Percentiles rank a stretch among this genome's conserved stretches.
These are phyloP conservation scores for Ustilago hordei DNA, from an alignment of 1,284 basidiomycete genomes.

Conservation along the genomic window DNA sequence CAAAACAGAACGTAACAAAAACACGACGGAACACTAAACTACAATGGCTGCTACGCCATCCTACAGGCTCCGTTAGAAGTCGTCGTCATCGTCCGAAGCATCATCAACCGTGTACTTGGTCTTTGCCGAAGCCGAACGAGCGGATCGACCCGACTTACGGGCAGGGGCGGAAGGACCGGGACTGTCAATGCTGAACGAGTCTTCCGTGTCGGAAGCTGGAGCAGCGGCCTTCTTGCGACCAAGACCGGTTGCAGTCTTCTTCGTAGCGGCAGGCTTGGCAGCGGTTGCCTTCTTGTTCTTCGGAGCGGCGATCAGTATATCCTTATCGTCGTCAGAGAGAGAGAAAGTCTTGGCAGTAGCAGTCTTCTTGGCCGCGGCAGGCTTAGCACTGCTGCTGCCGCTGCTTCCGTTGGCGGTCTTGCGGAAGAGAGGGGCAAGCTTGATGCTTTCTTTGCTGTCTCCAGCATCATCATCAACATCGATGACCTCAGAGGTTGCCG, in stretches of 20 bases:
- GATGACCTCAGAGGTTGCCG: slow-evolving; percentile 38
- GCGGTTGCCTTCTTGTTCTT: slow-evolving; percentile 31
- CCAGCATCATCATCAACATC: slow-evolving; percentile 23
- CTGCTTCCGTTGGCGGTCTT: slow-evolving; percentile 20
- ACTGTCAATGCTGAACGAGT: slow-evolving; percentile 44
- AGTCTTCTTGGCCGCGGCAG: slow-evolving; percentile 19
- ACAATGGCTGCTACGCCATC: not conserved
- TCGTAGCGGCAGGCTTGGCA: slow-evolving; percentile 32
- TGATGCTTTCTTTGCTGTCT: slow-evolving; percentile 21
- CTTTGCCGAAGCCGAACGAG: slow-evolving; percentile 33
- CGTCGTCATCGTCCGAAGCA: slow-evolving; percentile 39
- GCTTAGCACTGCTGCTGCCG: slow-evolving; percentile 12
- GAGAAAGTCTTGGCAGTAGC: slow-evolving; percentile 38
- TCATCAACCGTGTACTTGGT: slow-evolving; percentile 41
- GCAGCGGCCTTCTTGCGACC: slow-evolving; percentile 39
- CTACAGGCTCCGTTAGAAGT: slow-evolving; percentile 1
- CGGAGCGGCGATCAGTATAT: slow-evolving; percentile 30
- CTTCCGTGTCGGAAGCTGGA: slow-evolving; percentile 31
- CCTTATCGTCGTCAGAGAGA: slow-evolving; percentile 50
- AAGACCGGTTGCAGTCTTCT: slow-evolving; percentile 27
- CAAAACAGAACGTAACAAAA: not conserved
- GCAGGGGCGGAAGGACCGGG: slow-evolving; percentile 27
- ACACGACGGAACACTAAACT: not conserved
- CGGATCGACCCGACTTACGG: slow-evolving; percentile 24
- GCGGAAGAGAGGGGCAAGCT: slow-evolving; percentile 43